Percentiles rank a stretch among this genome's conserved stretches.
Evolutionary conservation across 2,329 filamentous ascomycete species (phyloP).

Genomic region (Alternaria conjuncta): DNA sequence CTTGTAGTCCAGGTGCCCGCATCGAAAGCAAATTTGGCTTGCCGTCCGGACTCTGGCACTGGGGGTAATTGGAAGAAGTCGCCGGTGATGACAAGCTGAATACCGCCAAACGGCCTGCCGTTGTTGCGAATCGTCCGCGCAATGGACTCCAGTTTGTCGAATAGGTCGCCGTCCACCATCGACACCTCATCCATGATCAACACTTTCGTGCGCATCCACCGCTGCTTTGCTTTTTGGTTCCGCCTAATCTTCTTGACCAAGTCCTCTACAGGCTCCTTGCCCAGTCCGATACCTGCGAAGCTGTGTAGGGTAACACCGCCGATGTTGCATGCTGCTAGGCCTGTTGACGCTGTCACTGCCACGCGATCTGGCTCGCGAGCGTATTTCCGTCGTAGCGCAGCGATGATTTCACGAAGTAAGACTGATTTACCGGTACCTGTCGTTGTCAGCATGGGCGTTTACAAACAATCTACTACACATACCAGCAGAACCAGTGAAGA

Average conservation of each 20-base stretch:
- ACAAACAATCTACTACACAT: slow-evolving; percentile 3
- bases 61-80: slow-evolving; percentile 98
- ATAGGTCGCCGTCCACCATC: slow-evolving; percentile 97
- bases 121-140: slow-evolving; percentile 88
- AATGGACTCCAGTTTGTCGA: slow-evolving; percentile 92
- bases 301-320: slow-evolving; percentile 95
- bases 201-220: slow-evolving; percentile 88
- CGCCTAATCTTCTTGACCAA: slow-evolving; percentile 89
- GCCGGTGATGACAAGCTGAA: slow-evolving; percentile 92
- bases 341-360: slow-evolving; percentile 94
- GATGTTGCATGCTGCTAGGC: slow-evolving; percentile 94
- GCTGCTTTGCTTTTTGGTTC: slow-evolving; percentile 84
- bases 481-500: slow-evolving; percentile 95
- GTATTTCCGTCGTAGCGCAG: slow-evolving; percentile 78
- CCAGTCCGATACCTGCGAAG: slow-evolving; percentile 92
- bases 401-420: slow-evolving; percentile 89
- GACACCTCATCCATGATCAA: slow-evolving; percentile 95
- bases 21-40: slow-evolving; percentile 90
- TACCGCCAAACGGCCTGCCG: slow-evolving; percentile 90
- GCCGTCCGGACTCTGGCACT: slow-evolving; percentile 77
- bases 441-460: slow-evolving; percentile 6
- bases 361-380: slow-evolving; percentile 79
- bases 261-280: slow-evolving; percentile 81
- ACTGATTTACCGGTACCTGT: slow-evolving; percentile 91
- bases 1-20: slow-evolving; percentile 89